These are phyloP conservation scores for Fusarium xylarioides DNA, from an alignment of 2,329 filamentous ascomycete species.

Conservation along the genomic window DNA sequence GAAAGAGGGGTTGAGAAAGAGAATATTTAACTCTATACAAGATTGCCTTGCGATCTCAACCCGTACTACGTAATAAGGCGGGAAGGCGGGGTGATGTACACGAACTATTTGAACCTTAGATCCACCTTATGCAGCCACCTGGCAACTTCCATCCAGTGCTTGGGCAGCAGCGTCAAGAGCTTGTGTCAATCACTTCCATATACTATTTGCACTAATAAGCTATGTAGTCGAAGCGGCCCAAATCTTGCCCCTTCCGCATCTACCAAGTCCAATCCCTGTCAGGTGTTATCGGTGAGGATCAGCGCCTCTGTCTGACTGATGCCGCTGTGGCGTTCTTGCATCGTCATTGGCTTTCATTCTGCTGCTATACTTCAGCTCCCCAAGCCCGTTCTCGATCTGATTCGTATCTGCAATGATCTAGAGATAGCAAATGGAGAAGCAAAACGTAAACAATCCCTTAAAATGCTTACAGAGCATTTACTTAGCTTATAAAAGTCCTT, in stretches of 20 bases:
- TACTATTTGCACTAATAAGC: not conserved
- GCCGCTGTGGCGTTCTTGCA: not conserved
- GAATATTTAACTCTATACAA: fast-evolving
- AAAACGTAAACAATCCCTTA: not conserved
- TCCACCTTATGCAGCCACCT: not conserved
- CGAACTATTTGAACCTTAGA: not conserved
- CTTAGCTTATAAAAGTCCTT: too few species aligned
- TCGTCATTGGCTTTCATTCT: not conserved
- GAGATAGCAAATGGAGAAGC: fast-evolving
- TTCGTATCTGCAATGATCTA: not conserved
- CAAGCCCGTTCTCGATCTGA: not conserved
- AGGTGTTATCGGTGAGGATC: not conserved
- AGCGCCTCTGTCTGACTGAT: not conserved
- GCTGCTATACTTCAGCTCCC: not conserved
- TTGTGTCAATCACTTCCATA: not conserved
- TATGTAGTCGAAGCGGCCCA: not conserved
- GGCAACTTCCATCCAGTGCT: not conserved
- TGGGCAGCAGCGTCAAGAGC: not conserved
- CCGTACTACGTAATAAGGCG: not conserved
- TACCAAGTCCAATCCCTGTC: not conserved
- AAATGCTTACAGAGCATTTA: too few species aligned
- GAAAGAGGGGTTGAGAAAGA: not conserved
- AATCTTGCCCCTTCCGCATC: not conserved
- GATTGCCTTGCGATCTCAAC: not conserved
- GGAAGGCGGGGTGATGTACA: not conserved